Evolutionary conservation across 1,139 yeast species (phyloP).

Genomic region (Kodamaea arcana): DNA sequence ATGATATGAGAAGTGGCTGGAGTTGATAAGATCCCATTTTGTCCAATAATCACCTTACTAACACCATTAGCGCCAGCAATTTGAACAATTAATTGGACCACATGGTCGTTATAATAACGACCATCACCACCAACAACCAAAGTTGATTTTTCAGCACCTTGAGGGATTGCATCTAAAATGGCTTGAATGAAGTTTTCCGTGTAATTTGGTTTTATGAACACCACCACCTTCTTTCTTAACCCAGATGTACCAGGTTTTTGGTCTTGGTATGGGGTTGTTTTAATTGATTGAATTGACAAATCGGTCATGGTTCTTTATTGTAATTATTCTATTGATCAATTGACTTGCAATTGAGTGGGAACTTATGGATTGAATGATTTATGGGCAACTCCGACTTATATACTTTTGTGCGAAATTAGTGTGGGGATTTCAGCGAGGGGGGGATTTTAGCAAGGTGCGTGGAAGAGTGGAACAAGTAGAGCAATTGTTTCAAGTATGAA

Average conservation of each 20-base stretch:
- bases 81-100: conserved; percentile 74
- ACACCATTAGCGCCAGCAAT: conserved; percentile 94
- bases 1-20: conserved; percentile 95
- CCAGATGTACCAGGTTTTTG: conserved; percentile 99
- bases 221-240: conserved; percentile 82
- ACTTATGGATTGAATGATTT: no score
- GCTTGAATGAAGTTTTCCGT: conserved; percentile 94
- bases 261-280: conserved; percentile 78
- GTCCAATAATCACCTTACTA: conserved; percentile 78
- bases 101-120: conserved; percentile 79
- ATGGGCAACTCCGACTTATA: neutral
- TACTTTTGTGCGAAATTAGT: neutral
- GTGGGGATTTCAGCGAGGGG: neutral
- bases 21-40: conserved; percentile 82
- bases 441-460: neutral
- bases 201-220: conserved; percentile 76
- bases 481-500: no score
- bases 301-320: no score
- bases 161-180: conserved; percentile 81
- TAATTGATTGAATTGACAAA: conserved; percentile 24
- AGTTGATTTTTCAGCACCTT: conserved; percentile 70
- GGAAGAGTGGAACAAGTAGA: neutral
- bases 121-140: conserved; percentile 98
- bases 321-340: no score
- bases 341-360: no score